Conservation (phyloP, 164 flowering plant species). For the Kalanchoe fedtschenkoi region DNA sequence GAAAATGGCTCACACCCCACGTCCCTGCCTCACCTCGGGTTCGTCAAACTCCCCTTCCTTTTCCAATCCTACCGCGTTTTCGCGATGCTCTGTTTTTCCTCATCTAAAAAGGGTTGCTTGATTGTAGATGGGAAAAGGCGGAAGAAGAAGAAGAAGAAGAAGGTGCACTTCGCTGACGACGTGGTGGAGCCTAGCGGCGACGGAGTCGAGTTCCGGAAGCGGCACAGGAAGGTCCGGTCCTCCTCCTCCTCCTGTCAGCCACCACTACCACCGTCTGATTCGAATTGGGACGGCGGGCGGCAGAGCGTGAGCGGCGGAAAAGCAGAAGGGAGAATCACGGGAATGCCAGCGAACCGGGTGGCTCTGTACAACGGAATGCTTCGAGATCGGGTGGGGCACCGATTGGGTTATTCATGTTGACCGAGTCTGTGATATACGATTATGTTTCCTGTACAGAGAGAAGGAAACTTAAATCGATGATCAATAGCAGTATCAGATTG, state of each 20-base stretch:
- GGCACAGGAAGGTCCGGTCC: slow-evolving; percentile 5
- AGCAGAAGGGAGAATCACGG: slow-evolving; percentile 8
- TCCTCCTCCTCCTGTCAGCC: too few species aligned
- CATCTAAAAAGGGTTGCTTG: background rate
- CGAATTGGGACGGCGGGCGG: background rate
- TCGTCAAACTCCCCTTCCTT: background rate
- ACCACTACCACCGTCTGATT: background rate
- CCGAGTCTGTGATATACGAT: background rate
- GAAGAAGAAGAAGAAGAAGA: slow-evolving; percentile 34
- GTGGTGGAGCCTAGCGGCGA: slow-evolving; percentile 57
- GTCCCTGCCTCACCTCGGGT: background rate
- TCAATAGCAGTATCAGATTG: too few species aligned
- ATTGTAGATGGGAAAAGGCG: slow-evolving; percentile 19
- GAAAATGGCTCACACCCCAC: slow-evolving; percentile 11
- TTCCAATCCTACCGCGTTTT: background rate
- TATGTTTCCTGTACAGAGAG: background rate
- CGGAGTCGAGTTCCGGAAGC: slow-evolving; percentile 30
- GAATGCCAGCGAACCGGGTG: slow-evolving; percentile 51
- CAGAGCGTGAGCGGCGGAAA: background rate
- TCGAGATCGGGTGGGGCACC: slow-evolving; percentile 44
- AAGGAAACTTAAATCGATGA: too few species aligned
- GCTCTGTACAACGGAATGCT: slow-evolving; percentile 71
- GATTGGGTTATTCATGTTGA: slow-evolving; percentile 40
- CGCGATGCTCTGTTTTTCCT: slow-evolving; percentile 5
- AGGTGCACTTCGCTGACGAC: slow-evolving; percentile 66